phyloP scores from a whole-genome alignment of 2,329 filamentous ascomycete species.

The Mycogone perniciosa region DNA sequence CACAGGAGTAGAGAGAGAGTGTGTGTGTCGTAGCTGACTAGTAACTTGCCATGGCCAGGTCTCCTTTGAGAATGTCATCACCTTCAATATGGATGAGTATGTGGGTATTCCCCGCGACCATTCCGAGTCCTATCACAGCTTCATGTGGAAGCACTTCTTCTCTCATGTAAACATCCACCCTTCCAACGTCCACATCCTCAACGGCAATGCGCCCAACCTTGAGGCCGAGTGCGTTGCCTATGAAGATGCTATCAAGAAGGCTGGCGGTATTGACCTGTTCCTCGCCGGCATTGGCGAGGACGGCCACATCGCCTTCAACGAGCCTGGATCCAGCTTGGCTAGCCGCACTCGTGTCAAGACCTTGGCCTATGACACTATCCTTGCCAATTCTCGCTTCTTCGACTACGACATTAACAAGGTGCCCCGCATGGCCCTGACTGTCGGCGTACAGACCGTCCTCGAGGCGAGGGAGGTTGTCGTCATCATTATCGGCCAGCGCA shows the following conservation, averaged over 20 bases:
- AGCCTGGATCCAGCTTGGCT: slow-evolving; percentile 72
- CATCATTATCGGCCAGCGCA: slow-evolving; percentile 76
- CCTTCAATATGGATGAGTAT: slow-evolving; percentile 94
- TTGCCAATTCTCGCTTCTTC: slow-evolving; percentile 83
- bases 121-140: slow-evolving; percentile 80
- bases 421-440: slow-evolving; percentile 75
- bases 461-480: slow-evolving; percentile 77
- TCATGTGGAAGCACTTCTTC: slow-evolving; percentile 93
- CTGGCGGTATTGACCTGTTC: slow-evolving; percentile 79
- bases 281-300: slow-evolving; percentile 80
- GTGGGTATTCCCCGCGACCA: slow-evolving; percentile 77
- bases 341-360: slow-evolving; percentile 82
- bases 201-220: slow-evolving; percentile 71
- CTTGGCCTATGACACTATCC: slow-evolving; percentile 77
- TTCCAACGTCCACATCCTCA: slow-evolving; percentile 75
- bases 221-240: slow-evolving; percentile 73
- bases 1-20: not conserved
- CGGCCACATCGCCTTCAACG: slow-evolving; percentile 87
- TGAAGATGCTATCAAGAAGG: slow-evolving; percentile 67
- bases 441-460: slow-evolving; percentile 77
- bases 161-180: slow-evolving; percentile 76
- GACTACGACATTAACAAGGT: slow-evolving; percentile 66
- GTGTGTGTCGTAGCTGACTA: slow-evolving; percentile 1
- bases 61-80: slow-evolving; percentile 82
- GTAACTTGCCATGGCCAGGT: slow-evolving; percentile 40